Conservation (phyloP, 305 asterid genomes). For the Plantago rigida region DNA sequence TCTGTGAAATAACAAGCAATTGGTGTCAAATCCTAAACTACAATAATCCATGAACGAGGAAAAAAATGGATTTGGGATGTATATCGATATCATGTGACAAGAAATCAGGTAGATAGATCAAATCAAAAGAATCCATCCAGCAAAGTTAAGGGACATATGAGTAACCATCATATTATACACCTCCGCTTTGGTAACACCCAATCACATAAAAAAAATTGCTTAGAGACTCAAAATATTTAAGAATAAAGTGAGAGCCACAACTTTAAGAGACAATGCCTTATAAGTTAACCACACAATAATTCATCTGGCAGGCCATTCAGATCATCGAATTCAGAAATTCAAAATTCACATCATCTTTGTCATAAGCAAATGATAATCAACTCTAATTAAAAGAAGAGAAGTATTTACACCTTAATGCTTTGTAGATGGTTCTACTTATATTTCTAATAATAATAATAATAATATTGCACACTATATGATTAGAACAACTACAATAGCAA, state of each 20-base stretch:
- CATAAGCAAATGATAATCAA: not conserved
- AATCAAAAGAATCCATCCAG: constrained; percentile 4
- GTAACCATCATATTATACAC: not conserved
- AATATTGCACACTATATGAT: not conserved
- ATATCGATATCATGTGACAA: constrained; percentile 8
- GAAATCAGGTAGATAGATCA: constrained; percentile 1
- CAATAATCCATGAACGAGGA: constrained; percentile 19
- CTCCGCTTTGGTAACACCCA: not conserved
- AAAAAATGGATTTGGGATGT: constrained; percentile 12
- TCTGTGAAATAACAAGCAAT: constrained; percentile 41
- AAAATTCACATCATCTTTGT: not conserved
- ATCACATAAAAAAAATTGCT: constrained; percentile 8
- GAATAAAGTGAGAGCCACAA: not conserved
- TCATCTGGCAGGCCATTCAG: not conserved
- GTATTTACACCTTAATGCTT: no score
- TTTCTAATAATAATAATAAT: not conserved
- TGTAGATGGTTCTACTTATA: not conserved
- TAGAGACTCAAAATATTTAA: not conserved
- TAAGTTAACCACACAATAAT: not conserved
- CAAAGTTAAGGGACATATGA: constrained; percentile 16
- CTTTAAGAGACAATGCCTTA: not conserved
- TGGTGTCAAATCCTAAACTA: constrained; percentile 23
- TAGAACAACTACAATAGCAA: constrained; percentile 20
- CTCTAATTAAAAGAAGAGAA: not conserved
- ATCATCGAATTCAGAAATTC: not conserved